Evolutionary conservation across 176 grass and related monocot species (phyloP), one percentile per base, ranked within the genome.

Genomic region (Carex parvula): DNA sequence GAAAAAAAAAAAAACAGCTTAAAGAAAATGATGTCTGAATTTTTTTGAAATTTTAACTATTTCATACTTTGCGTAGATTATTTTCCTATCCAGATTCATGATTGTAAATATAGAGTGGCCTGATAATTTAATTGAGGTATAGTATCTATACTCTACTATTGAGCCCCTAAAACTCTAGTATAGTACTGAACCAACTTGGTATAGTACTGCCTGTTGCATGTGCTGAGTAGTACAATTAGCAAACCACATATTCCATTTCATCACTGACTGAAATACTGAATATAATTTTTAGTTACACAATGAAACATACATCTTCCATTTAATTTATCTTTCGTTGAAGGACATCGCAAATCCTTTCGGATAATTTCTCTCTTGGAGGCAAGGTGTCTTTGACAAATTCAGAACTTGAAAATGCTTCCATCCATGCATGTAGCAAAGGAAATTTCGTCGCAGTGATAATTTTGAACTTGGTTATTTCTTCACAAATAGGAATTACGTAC

Each of bases 391-490:
- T 80, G 35, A 72, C 21, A 54, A 83, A 22, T 29, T 83, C 75
- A 48, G 82, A 88, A 80, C 33, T 88, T 35, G 59, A 65, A 20
- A 74, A 72, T 32, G 52, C 76, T 61, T 85, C 55, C 87, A 85
- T 85, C 74, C 87, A 85, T 73, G 37, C 26, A 80, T 15, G 79
- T 14, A 81, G 29, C 60, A 56, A 30, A 29, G 81, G 70, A 88
- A 79, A 60, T 22, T 30, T 84, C 1, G 11, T 35, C 11, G 33
- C 16, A 3, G 73, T 84, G 18, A 84, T 35, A 56, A 85, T 48
- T 33, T 80, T 80, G 26, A 72, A 37, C 57, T 84, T 42, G 3
- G 62, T 88, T 16, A 85, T 88, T 58, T 85, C 81, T 84, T 85
- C 87, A 12, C 72, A 85, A 60, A 85, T 85, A 0, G 82, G 74